Base-by-base conservation (phyloP, 768 basidiomycete species). In the Psilocybe subaeruginosa region DNA sequence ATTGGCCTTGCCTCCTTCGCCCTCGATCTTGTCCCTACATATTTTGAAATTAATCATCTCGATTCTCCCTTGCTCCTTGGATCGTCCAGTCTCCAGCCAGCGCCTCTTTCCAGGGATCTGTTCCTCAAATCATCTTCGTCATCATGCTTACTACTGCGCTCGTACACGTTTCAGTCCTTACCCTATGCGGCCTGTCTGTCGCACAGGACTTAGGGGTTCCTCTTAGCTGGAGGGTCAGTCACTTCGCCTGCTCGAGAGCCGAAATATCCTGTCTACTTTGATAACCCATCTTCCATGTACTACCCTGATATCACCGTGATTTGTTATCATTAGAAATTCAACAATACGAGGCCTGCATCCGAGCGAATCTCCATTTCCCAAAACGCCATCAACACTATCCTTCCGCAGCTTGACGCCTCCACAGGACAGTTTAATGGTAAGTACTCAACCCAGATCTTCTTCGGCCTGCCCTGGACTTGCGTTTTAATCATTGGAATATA, bases 141-240 rank as follows among this genome's bases (percentile, higher is more conserved):
- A 35, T 35, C 33, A 61, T 56, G 37, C 31, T 52, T 46, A 19
- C 60, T 7, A 19, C 60, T 7, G 12, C 27, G 12, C 39, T 54
- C 16, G 8, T 27, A 8, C 52, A 48, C 8, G 2, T 58, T 16
- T 19, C 27, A 1, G 14, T 54, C 29, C n/a, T 66, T 12, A 45
- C 50, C n/a, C 29, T 64, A 3, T 66, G 43, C n/a, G 45, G 58
- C 8, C 30, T 63, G 19, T 62, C 63, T 4, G 31, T 63, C n/a
- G 76, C 74, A 30, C 80, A 79, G 62, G 72, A 79, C 64, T 70
- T 82, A n/a, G 70, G 73, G 27, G 77, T 79, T 3, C 80, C 80
- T 30, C 56, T 72, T 7, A 73, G 72, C 47, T 83, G 82, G 80
- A 75, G 80, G 69, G 81, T 82, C 56, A 8, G 77, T 74, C 23